Evolutionary conservation across 495 filamentous ascomycete genomes (phyloP), one percentile per base, ranked within the genome.

Genomic region (Trichoderma asperelloides): DNA sequence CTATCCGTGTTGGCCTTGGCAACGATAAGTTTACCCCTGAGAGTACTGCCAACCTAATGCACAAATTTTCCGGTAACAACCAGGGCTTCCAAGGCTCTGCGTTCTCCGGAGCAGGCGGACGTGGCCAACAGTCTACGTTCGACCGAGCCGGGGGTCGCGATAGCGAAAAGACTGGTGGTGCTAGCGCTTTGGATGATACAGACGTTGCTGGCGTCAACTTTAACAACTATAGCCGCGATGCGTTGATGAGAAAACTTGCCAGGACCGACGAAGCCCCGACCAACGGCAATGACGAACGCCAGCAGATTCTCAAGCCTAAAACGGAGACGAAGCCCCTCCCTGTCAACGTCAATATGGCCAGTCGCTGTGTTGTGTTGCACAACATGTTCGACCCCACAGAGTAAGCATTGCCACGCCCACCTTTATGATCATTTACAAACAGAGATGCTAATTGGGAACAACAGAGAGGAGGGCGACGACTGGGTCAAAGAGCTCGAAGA

Each of bases 21-120:
- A 99, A 96, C 82, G 96, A 99, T 91, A 98, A 98, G 90, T 99
- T 98, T 79, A 98, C 95, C 81, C 90, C 93, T 70, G 95, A 97
- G 81, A 94, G 93, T 78, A 97, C 91, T 78, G 89, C 91, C 73
- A 92, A 90, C 78, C 86, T 96, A 70, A 79, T 95, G 67, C 93
- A 93, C 82, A 91, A 93, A 74, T 92, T 94, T 37, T 63, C 66
- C 45, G 66, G 66, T 81, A 83, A 85, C 77, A 85, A 86, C 79
- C 84, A 86, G 78, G 87, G 87, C 76, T 95, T 87, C 78, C 94
- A 97, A 84, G 96, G 96, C 76, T 97, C 94, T 69, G 87, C 89
- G 49, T 98, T 98, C 79, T 96, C 91, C 70, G 93, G 93, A 66
- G 88, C 89, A 71, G 93, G 93, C 66, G 93, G 93, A 70, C 90